Evolutionary conservation across 768 basidiomycete genomes (phyloP).

Genomic region (Suillus americanus): DNA sequence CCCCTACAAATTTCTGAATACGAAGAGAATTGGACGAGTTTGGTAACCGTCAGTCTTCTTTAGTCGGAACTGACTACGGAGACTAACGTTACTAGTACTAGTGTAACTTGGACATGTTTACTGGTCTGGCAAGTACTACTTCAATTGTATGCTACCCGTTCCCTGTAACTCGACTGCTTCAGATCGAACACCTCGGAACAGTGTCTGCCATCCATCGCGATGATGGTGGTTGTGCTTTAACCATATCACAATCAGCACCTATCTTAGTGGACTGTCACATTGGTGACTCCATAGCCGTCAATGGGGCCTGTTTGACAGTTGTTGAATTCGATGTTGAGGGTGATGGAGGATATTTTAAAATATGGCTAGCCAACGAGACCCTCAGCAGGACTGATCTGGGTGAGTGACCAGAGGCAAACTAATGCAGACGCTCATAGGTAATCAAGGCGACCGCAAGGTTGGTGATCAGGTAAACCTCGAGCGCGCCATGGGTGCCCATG

Average conservation of each 20-base stretch:
- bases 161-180: conserved; percentile 13
- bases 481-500: conserved; percentile 90
- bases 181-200: conserved; percentile 91
- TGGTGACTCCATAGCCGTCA: conserved; percentile 93
- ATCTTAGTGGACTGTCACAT: conserved; percentile 88
- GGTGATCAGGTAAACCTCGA: conserved; percentile 90
- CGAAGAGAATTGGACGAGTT: neutral
- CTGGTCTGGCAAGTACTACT: conserved; percentile 61
- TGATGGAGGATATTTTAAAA: conserved; percentile 81
- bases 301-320: conserved; percentile 89
- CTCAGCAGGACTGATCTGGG: conserved; percentile 89
- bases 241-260: conserved; percentile 64
- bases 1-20: neutral
- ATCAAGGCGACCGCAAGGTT: conserved; percentile 62
- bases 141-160: neutral
- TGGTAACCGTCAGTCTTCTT: neutral
- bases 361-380: conserved; percentile 96
- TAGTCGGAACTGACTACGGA: neutral
- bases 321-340: conserved; percentile 70
- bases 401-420: conserved; percentile 31
- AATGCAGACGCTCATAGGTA: neutral
- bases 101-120: conserved; percentile 60
- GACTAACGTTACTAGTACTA: conserved; percentile 11
- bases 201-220: conserved; percentile 66
- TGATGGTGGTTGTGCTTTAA: conserved; percentile 77